Evolutionary conservation across 1,284 basidiomycete genomes (phyloP).

Genomic region (Melanopsichium pennsylvanicum): DNA sequence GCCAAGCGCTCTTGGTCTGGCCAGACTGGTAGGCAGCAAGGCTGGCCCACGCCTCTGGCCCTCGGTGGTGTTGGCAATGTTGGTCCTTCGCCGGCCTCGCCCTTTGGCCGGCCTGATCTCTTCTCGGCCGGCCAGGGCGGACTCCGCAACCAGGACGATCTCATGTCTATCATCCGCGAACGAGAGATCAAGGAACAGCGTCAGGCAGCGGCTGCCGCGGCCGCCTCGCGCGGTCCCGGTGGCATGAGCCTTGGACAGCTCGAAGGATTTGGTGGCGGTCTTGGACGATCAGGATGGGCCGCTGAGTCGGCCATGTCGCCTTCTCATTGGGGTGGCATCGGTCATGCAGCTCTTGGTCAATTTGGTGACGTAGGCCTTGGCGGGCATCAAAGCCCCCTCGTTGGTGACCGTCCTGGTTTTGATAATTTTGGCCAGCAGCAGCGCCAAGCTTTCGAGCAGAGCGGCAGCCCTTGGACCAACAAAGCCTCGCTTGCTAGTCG

Average conservation of each 20-base stretch:
- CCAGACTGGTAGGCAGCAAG: conserved; percentile 22
- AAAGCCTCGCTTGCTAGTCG: conserved; percentile 31
- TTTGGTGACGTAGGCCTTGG: conserved; percentile 34
- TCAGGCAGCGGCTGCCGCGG: conserved; percentile 43
- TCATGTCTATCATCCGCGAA: conserved; percentile 46
- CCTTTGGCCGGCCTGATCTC: conserved; percentile 33
- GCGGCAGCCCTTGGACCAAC: conserved; percentile 37
- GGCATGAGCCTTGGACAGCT: conserved; percentile 36
- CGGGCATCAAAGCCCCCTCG: conserved; percentile 32
- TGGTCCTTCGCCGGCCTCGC: conserved; percentile 30
- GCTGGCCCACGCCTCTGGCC: conserved; percentile 29
- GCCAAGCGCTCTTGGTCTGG: conserved; percentile 18
- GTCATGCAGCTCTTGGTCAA: conserved; percentile 30
- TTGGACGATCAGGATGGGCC: conserved; percentile 31
- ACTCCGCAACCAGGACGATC: conserved; percentile 48
- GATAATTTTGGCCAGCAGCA: conserved; percentile 32
- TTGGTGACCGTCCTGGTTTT: conserved; percentile 29
- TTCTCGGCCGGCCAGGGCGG: conserved; percentile 22
- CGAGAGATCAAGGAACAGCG: conserved; percentile 53
- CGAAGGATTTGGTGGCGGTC: conserved; percentile 27
- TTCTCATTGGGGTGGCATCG: conserved; percentile 35
- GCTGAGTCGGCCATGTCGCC: conserved; percentile 28
- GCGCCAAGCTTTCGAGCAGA: conserved; percentile 22
- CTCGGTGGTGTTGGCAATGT: conserved; percentile 24
- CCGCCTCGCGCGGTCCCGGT: conserved; percentile 24